Evolutionary conservation across 2,329 filamentous ascomycete genomes (phyloP).

Genomic region (Cladosporium austrohemisphaericum): DNA sequence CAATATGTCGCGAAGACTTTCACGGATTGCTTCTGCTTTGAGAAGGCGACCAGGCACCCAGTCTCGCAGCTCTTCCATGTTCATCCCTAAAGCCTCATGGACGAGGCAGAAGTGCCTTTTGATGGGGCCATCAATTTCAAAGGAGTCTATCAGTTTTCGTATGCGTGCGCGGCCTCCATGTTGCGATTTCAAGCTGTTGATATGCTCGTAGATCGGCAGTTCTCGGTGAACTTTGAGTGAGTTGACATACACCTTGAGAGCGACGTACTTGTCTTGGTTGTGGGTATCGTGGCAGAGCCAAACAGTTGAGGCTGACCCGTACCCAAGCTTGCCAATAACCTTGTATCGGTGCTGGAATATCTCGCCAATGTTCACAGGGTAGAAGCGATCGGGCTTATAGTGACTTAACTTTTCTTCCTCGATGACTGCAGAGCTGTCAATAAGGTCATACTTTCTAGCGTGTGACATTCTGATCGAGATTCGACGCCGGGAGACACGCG

Average conservation of each 20-base stretch:
- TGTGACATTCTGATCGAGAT: not conserved
- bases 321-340: constrained; percentile 43
- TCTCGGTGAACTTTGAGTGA: constrained; percentile 31
- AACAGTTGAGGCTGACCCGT: constrained; percentile 40
- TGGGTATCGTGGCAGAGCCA: constrained; percentile 42
- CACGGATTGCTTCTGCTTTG: constrained; percentile 16
- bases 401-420: constrained; percentile 29
- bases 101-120: constrained; percentile 38
- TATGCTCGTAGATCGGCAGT: constrained; percentile 30
- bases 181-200: constrained; percentile 23
- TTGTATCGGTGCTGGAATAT: constrained; percentile 35
- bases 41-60: constrained; percentile 19
- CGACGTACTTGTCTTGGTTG: constrained; percentile 27
- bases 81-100: constrained; percentile 38
- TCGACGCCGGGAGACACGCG: too few species aligned
- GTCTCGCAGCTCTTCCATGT: constrained; percentile 35
- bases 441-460: not conserved
- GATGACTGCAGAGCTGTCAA: constrained; percentile 7
- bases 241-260: constrained; percentile 36
- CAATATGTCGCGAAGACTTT: constrained; percentile 27
- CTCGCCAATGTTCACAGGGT: constrained; percentile 37
- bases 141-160: constrained; percentile 36
- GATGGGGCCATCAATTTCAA: constrained; percentile 30
- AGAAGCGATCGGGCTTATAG: constrained; percentile 34
- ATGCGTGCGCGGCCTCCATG: constrained; percentile 33